These are phyloP conservation scores for Rhodotorula sp. DNA, from an alignment of 1,284 basidiomycete genomes.

Conservation along the genomic window DNA sequence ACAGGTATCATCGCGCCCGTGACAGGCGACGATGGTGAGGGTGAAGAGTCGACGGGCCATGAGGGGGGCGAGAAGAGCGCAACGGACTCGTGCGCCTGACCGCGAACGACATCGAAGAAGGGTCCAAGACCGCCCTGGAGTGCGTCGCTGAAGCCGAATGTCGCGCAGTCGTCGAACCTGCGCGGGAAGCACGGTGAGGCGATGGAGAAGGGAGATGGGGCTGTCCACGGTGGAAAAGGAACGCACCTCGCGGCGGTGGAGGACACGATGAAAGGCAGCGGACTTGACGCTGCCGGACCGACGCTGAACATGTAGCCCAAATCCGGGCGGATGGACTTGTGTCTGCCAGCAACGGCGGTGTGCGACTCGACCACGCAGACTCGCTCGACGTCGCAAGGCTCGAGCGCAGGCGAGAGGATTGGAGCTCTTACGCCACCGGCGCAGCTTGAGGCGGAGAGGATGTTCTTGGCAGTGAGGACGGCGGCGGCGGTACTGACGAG, in stretches of 20 bases:
- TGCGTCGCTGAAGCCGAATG: not conserved
- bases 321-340: too few relatives aligned
- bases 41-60: not conserved
- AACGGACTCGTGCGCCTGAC: not conserved
- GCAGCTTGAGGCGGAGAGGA: constrained; percentile 5
- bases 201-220: not conserved
- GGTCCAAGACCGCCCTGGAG: constrained; percentile 3
- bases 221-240: not conserved
- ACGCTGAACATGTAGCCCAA: too few relatives aligned
- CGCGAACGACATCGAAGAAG: constrained; percentile 18
- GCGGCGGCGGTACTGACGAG: not conserved
- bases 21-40: constrained; percentile 9
- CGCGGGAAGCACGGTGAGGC: not conserved
- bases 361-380: not conserved
- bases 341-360: too few relatives aligned
- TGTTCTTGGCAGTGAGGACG: not conserved
- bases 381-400: not conserved
- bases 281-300: too few relatives aligned
- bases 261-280: too few relatives aligned
- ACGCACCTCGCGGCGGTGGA: too few relatives aligned
- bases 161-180: not conserved
- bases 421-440: not conserved
- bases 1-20: not conserved
- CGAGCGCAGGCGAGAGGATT: not conserved
- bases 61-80: not conserved